phyloP scores from a whole-genome alignment of 139 green algal genomes.

The Zygnema cylindricum region DNA sequence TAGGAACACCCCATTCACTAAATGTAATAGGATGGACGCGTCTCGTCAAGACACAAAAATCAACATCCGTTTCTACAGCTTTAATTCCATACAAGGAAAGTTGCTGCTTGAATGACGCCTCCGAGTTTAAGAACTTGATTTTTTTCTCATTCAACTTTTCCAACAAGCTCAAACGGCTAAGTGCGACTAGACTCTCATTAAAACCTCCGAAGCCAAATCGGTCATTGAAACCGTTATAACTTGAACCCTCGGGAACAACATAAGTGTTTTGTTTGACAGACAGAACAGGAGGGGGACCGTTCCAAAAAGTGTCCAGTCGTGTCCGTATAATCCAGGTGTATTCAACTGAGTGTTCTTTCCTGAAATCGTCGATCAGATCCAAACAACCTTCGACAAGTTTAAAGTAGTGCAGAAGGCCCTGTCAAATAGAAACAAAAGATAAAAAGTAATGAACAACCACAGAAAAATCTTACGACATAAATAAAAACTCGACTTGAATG shows the following conservation, averaged over 20 bases:
- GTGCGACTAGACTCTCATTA: not conserved
- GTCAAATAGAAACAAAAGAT: too few relatives aligned
- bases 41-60: constrained; percentile 1
- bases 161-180: constrained; percentile 6
- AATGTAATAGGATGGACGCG: not conserved
- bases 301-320: constrained; percentile 53
- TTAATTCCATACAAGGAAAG: not conserved
- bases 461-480: too few relatives aligned
- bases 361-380: constrained; percentile 26
- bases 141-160: not conserved
- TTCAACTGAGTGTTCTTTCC: not conserved
- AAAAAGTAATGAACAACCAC: too few relatives aligned
- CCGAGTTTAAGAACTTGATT: not conserved
- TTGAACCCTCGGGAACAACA: not conserved
- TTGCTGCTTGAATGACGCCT: not conserved
- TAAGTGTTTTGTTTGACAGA: not conserved
- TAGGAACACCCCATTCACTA: not conserved
- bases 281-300: constrained; percentile 7
- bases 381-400: constrained; percentile 52
- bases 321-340: constrained; percentile 53
- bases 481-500: too few relatives aligned
- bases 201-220: constrained; percentile 14
- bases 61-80: not conserved
- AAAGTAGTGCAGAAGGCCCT: constrained; percentile 61
- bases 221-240: constrained; percentile 29